These are phyloP conservation scores for Teratosphaeria pseudoeucalypti DNA, from an alignment of 2,329 filamentous ascomycete genomes.

Conservation along the genomic window DNA sequence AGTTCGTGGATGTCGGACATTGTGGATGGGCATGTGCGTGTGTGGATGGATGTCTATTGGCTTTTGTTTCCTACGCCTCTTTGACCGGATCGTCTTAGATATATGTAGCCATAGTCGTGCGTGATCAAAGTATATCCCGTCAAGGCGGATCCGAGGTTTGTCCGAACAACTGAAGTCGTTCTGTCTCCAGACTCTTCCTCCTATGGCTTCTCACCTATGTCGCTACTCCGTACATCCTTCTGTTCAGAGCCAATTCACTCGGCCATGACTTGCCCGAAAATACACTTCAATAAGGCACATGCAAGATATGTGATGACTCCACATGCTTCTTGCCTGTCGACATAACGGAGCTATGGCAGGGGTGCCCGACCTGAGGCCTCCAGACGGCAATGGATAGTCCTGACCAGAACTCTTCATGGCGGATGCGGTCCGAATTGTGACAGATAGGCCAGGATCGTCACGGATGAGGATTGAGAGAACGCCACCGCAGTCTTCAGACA, in stretches of 20 bases:
- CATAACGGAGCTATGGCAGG: not conserved
- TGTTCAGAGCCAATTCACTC: not conserved
- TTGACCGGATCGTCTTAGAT: too few species aligned
- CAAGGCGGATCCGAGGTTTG: not conserved
- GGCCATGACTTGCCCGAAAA: not conserved
- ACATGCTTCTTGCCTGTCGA: not conserved
- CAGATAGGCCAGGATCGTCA: too few species aligned
- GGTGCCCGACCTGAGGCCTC: not conserved
- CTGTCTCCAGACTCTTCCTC: too few species aligned
- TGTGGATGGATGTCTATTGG: too few species aligned
- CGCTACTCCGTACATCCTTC: not conserved
- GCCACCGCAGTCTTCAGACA: not conserved
- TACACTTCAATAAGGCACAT: not conserved
- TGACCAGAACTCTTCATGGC: not conserved
- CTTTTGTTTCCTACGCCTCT: too few species aligned
- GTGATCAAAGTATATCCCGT: too few species aligned
- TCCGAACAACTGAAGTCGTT: not conserved
- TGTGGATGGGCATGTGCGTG: too few species aligned
- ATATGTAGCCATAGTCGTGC: too few species aligned
- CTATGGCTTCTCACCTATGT: not conserved
- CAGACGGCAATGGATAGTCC: not conserved
- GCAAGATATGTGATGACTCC: not conserved
- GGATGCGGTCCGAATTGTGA: not conserved
- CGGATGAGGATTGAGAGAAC: not conserved
- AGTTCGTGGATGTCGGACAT: slow-evolving; percentile 12